phyloP scores from a whole-genome alignment of 148 eudicot genomes.

The Fallopia convolvulus region DNA sequence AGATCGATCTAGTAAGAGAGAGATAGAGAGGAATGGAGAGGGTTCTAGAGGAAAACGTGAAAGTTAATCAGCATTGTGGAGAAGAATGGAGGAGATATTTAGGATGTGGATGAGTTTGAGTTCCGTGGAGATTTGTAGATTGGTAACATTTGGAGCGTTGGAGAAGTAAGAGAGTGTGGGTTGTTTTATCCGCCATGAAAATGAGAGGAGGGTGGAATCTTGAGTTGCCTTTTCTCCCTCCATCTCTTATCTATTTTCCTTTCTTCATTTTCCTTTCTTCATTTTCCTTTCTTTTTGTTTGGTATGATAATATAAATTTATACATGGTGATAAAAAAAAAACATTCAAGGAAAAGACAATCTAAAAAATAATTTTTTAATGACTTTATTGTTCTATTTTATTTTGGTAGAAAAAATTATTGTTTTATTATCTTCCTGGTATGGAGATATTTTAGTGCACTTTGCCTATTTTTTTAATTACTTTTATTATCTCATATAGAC shows the following conservation, averaged over 20 bases:
- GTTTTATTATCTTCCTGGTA: no score
- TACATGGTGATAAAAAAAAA: no score
- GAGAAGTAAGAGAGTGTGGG: conserved; percentile 17
- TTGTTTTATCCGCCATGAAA: conserved; percentile 36
- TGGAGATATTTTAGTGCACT: no score
- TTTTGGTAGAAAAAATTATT: no score
- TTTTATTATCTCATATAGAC: no score
- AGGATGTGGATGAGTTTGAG: conserved; percentile 7
- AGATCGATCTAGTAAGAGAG: conserved; percentile 22
- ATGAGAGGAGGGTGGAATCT: conserved; percentile 7
- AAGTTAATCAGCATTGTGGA: conserved; percentile 5
- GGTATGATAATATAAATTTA: not conserved
- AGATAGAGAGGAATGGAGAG: not conserved
- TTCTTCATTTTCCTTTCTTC: not conserved
- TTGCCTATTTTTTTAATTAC: no score
- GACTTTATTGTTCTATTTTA: no score
- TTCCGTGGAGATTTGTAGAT: conserved; percentile 15
- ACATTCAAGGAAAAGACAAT: no score
- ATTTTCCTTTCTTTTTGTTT: not conserved
- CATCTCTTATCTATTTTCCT: not conserved
- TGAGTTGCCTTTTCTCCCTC: not conserved
- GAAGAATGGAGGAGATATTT: not conserved
- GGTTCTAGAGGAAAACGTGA: conserved; percentile 15
- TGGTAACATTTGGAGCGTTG: conserved; percentile 13
- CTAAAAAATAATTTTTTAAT: no score